These are phyloP conservation scores for Punica granatum DNA, from an alignment of 345 rosid species.

Conservation along the genomic window DNA sequence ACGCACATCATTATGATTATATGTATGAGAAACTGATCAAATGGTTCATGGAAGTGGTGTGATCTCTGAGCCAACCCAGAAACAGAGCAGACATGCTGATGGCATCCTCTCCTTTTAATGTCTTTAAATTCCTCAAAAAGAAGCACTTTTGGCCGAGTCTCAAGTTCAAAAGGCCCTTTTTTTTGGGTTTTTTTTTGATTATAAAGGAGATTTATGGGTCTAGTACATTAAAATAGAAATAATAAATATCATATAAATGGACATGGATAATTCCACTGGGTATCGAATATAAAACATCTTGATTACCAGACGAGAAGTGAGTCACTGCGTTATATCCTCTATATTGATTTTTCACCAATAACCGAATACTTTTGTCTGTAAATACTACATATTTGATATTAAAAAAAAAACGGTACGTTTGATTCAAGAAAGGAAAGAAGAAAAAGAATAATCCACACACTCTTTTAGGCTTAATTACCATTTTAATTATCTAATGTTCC, in stretches of 20 bases:
- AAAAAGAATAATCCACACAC: neutral
- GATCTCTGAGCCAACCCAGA: slow-evolving; percentile 9
- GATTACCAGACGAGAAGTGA: no score
- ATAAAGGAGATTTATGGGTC: no score
- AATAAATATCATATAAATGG: no score
- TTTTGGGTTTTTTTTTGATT: no score
- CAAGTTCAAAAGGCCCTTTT: neutral
- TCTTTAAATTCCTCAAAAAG: neutral
- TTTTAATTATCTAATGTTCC: neutral
- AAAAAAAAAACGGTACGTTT: no score
- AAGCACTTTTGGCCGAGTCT: neutral
- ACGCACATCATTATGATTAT: neutral
- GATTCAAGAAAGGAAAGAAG: neutral
- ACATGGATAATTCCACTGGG: no score
- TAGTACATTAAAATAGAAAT: no score
- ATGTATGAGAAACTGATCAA: neutral
- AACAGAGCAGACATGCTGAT: slow-evolving; percentile 15
- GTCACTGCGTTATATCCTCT: no score
- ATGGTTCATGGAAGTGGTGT: slow-evolving; percentile 14
- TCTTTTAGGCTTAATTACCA: neutral
- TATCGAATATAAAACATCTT: no score
- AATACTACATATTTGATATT: no score
- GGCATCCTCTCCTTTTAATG: slow-evolving; percentile 7
- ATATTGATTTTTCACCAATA: no score
- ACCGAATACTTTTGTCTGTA: no score